Percentiles rank a stretch among this genome's conserved stretches.
Evolutionary conservation across 257 asterid species (phyloP).

Genomic region (Fraxinus americana): DNA sequence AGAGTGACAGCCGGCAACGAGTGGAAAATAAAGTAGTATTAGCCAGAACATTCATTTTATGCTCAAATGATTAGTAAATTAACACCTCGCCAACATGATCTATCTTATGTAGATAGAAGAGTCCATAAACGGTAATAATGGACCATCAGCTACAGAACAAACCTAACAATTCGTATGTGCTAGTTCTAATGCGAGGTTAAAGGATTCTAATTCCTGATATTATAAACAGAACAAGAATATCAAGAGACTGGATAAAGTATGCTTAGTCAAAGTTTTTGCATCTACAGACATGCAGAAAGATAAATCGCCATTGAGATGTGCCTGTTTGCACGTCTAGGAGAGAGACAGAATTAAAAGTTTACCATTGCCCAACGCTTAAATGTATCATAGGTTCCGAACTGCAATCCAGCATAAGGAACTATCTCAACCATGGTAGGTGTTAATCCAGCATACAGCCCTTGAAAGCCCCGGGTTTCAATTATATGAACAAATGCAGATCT

Average conservation of each 20-base stretch:
- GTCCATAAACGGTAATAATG: neutral
- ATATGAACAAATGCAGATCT: conserved; percentile 72
- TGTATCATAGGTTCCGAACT: conserved; percentile 90
- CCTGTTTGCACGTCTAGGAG: neutral
- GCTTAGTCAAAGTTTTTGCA: neutral
- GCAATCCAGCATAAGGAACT: conserved; percentile 92
- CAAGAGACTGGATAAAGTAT: neutral
- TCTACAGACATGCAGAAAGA: neutral
- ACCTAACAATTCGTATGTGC: neutral
- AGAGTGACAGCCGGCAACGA: neutral
- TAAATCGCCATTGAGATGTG: neutral
- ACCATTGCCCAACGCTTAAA: conserved; percentile 92
- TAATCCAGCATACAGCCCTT: conserved; percentile 86
- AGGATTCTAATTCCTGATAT: neutral
- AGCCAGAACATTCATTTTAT: too few species aligned
- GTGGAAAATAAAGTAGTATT: neutral
- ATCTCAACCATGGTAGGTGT: conserved; percentile 87
- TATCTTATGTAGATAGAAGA: neutral
- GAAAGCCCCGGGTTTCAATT: conserved; percentile 64
- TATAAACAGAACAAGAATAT: neutral
- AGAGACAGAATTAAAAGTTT: conserved; percentile 17
- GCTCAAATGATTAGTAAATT: too few species aligned
- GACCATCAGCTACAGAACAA: neutral
- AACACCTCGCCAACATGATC: neutral
- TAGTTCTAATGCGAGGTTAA: neutral